Conservation (phyloP, 2,329 filamentous ascomycete genomes). For the Clathrospora elynae region DNA sequence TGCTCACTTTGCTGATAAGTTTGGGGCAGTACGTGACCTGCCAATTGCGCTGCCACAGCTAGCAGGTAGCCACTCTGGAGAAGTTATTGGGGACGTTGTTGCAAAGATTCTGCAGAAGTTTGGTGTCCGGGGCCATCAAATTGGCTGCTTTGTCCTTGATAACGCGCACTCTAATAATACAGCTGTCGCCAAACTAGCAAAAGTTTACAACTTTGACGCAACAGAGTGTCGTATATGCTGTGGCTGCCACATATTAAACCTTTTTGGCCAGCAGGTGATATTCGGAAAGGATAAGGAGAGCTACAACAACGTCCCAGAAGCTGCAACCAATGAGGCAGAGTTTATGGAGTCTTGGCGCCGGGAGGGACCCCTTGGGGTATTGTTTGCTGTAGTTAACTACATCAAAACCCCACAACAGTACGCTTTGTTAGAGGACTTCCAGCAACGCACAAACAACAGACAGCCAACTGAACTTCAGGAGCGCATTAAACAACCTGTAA, state of each 20-base stretch:
- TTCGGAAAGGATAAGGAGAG: neutral
- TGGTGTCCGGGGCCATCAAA: neutral
- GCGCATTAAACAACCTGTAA: neutral
- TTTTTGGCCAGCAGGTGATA: neutral
- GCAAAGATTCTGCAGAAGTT: neutral
- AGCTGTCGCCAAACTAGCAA: neutral
- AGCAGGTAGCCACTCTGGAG: conserved; percentile 1
- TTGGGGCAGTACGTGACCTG: conserved; percentile 1
- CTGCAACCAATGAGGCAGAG: neutral
- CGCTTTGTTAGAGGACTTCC: neutral
- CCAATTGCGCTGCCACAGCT: conserved; percentile 9
- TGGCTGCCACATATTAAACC: conserved; percentile 1
- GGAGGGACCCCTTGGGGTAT: conserved; percentile 1
- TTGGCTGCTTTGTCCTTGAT: conserved; percentile 9
- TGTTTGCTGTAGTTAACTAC: conserved; percentile 6
- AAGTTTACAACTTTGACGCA: neutral
- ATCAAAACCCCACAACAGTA: conserved; percentile 5
- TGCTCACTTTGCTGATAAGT: conserved; percentile 1
- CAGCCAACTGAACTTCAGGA: neutral
- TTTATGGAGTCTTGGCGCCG: neutral
- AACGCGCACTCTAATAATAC: neutral
- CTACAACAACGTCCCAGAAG: neutral
- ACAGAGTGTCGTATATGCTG: neutral
- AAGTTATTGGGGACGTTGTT: conserved; percentile 5
- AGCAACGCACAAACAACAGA: neutral